Evolutionary conservation across 1,284 basidiomycete species (phyloP), one percentile per base, ranked within the genome.

Genomic region (Apiotrichum mycotoxinovorans): DNA sequence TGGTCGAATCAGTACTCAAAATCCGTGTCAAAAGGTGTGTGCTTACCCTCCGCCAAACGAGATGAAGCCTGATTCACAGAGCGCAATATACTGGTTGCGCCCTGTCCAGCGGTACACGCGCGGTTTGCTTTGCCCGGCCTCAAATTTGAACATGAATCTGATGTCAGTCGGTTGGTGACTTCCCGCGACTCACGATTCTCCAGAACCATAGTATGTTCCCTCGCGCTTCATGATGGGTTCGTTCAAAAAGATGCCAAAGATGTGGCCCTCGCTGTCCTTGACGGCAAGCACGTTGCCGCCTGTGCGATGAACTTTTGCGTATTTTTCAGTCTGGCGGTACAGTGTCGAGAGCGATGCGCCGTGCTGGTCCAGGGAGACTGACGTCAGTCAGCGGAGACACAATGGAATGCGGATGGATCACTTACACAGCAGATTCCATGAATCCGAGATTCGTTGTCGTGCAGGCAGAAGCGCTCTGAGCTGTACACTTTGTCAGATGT

Each of bases 331-430:
- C 2, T 83, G 82, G 2, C 83, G 68, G 71, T 94, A 95, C 0
- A 98, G 82, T 0, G 95, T 97, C 40, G 87, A 84, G 12, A 98
- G 80, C 11, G 91, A 94, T 46, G 94, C 92, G 0, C 95, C 95
- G 63, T 98, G 90, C 72, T 97, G 93, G 68, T 98, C 95, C 18
- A 96, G 80, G 12, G 91, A 94, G 77, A 76, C 76, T 78, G 46
- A 2, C 15, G 34, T 48, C 33, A 37, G 34, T 4, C 20, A 2
- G 17, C 7, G 30, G 40, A 42, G 40, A 42, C 14, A 22, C 30
- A 30, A 30, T 30, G 30, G 30, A 27, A n/a, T 17, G 23, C 26
- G 37, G 12, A 25, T 26, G n/a, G 12, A 18, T 15, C 22, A 65
- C 73, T 55, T 49, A 78, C 97, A 98, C 1, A 97, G 77, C 3